Evolutionary conservation across 139 green algal species (phyloP), one percentile per base, ranked within the genome.

Genomic region (Chlorella sp.): DNA sequence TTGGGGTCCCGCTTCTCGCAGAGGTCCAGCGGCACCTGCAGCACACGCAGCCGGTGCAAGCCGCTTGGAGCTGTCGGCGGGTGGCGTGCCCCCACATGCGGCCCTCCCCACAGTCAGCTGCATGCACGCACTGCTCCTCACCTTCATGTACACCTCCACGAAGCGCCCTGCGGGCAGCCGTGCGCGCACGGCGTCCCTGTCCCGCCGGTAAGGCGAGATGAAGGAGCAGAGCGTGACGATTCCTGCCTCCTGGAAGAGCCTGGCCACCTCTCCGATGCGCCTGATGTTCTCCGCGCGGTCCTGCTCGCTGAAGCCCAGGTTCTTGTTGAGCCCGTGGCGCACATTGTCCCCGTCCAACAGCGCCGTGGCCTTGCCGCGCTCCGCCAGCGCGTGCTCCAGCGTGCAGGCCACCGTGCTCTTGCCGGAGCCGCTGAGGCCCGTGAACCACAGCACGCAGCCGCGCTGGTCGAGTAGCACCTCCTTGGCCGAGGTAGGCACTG

Each of bases 291-390:
- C 94, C 61, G 91, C 82, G 32, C 94, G 82, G 70, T 97, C 92
- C 62, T 70, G 74, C 22, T 87, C 60, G 0, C 75, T 86, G 78
- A 98, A 98, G 27, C 93, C 93, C 20, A 97, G 80, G 82, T 97
- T 97, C 36, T 81, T 91, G 84, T 96, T 96, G 32, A 97, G 87
- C 26, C 94, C 94, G 70, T 97, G 91, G 1, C 94, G 86, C 26
- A 98, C 78, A 79, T 97, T 98, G 80, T 98, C 94, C 5, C 94
- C 94, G 70, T 98, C 94, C 67, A 98, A 80, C 32, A 97, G 80
- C 4, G 88, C 82, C 1, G 88, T 93, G 1, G 89, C 30, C 31
- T 89, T 90, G 33, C 92, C 91, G 23, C 77, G 75, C 14, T 89
- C 86, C 0, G 77, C 81, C 23, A 94, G 63, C 0, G 81, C 83